A percentile compares a stretch with the other conserved stretches of the same genome.
Conservation (phyloP, 345 rosid genomes). For the Citrus unshiu region DNA sequence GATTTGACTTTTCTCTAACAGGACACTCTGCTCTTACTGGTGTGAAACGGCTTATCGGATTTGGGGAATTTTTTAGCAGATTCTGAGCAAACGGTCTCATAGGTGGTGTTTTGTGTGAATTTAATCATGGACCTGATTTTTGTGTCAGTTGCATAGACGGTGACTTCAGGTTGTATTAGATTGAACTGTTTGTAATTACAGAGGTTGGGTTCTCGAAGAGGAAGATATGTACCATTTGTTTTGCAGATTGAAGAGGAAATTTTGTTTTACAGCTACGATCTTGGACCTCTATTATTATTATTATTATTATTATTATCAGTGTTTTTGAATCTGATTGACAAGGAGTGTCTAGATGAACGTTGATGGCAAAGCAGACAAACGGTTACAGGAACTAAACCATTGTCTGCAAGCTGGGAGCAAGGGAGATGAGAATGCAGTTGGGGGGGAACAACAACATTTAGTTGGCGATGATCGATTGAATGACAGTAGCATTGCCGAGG, state of each 20-base stretch:
- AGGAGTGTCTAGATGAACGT: constrained; percentile 49
- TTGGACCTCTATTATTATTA: constrained; percentile 16
- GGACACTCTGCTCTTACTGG: constrained; percentile 20
- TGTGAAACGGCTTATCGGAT: constrained; percentile 1
- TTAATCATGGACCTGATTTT: constrained; percentile 9
- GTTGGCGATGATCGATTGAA: constrained; percentile 25
- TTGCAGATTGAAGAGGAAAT: constrained; percentile 18
- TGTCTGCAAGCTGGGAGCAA: constrained; percentile 21
- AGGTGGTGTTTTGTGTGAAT: constrained; percentile 7
- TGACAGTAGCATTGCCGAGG: constrained; percentile 25
- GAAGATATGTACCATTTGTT: constrained; percentile 33
- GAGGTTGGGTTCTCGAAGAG: constrained; percentile 26
- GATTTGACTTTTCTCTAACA: constrained; percentile 1
- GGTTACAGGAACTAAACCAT: constrained; percentile 31
- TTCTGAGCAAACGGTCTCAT: background rate
- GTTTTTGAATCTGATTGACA: constrained; percentile 35
- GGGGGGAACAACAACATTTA: constrained; percentile 17
- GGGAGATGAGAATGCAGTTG: constrained; percentile 29
- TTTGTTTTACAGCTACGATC: constrained; percentile 13
- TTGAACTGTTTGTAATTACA: constrained; percentile 16
- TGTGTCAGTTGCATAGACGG: background rate
- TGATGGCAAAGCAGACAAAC: constrained; percentile 35
- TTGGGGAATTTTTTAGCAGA: constrained; percentile 8
- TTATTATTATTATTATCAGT: constrained; percentile 18
- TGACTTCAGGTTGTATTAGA: constrained; percentile 19